phyloP scores from a whole-genome alignment of 306 rosid genomes.

The Quercus engelmannii region DNA sequence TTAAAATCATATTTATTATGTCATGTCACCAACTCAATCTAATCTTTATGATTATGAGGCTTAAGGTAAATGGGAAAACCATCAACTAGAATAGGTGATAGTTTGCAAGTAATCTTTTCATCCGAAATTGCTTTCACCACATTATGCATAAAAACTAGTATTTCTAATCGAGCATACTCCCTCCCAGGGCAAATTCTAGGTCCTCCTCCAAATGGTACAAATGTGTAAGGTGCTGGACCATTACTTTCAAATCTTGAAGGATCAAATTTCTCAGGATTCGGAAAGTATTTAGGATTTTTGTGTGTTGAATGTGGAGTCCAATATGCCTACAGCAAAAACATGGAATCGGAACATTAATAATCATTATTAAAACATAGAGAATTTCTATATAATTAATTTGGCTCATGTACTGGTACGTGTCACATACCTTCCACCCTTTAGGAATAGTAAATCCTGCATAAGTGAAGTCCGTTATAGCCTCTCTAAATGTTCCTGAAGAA shows the following conservation, averaged over 20 bases:
- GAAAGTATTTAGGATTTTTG: constrained; percentile 25
- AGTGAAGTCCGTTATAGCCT: constrained; percentile 23
- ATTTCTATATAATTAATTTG: too few relatives aligned
- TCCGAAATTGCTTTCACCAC: too few relatives aligned
- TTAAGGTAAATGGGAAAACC: constrained; percentile 29
- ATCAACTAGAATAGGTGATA: constrained; percentile 17
- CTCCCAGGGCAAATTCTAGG: constrained; percentile 35
- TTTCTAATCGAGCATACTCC: constrained; percentile 27
- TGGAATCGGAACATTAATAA: too few relatives aligned
- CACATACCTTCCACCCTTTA: constrained; percentile 39
- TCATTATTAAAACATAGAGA: too few relatives aligned
- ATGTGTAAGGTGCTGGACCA: constrained; percentile 27
- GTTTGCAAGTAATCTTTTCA: constrained; percentile 15
- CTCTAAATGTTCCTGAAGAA: constrained; percentile 32
- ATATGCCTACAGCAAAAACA: constrained; percentile 10
- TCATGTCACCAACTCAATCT: too few relatives aligned
- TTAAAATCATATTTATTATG: too few relatives aligned
- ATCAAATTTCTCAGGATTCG: constrained; percentile 33
- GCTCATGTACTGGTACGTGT: too few relatives aligned
- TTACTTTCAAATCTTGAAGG: constrained; percentile 40
- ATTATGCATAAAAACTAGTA: too few relatives aligned
- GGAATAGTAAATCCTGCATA: constrained; percentile 35
- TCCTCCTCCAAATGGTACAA: constrained; percentile 38
- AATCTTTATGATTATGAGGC: background rate
- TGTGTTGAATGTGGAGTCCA: constrained; percentile 35